Percentiles rank a stretch among this genome's conserved stretches.
These are phyloP conservation scores for Blumeria graminis DNA, from an alignment of 2,329 filamentous ascomycete species.

Conservation along the genomic window DNA sequence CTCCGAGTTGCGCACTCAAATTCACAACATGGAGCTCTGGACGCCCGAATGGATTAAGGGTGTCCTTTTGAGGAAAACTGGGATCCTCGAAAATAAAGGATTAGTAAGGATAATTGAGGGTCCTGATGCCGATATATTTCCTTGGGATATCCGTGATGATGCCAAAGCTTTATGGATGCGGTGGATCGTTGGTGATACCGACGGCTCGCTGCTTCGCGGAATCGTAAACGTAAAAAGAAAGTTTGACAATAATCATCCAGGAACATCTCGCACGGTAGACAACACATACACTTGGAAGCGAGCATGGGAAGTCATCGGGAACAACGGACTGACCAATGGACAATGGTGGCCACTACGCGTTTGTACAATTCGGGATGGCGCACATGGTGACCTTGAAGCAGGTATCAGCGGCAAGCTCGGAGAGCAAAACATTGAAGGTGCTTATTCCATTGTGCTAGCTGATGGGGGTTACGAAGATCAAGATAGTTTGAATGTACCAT, in stretches of 20 bases:
- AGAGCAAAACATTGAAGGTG: constrained; percentile 15
- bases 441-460: constrained; percentile 27
- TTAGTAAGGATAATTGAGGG: constrained; percentile 19
- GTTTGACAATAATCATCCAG: constrained; percentile 4
- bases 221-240: constrained; percentile 7
- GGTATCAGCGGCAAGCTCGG: constrained; percentile 23
- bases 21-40: constrained; percentile 14
- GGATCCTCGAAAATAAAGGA: constrained; percentile 14
- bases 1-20: not conserved
- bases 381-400: constrained; percentile 23
- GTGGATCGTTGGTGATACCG: constrained; percentile 20
- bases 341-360: constrained; percentile 30
- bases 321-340: constrained; percentile 15
- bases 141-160: constrained; percentile 23
- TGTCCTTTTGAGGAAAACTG: constrained; percentile 9
- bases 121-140: constrained; percentile 14
- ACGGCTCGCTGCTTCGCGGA: constrained; percentile 20
- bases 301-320: constrained; percentile 9
- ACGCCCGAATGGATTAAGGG: constrained; percentile 7
- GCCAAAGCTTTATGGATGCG: constrained; percentile 21
- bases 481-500: constrained; percentile 20
- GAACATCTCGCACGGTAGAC: constrained; percentile 4
- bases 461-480: constrained; percentile 22
- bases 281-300: constrained; percentile 3
- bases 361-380: constrained; percentile 24